A percentile compares a stretch with the other conserved stretches of the same genome.
Conservation (phyloP, 192 early-diverging fungal species). For the Coemansia interrupta region DNA sequence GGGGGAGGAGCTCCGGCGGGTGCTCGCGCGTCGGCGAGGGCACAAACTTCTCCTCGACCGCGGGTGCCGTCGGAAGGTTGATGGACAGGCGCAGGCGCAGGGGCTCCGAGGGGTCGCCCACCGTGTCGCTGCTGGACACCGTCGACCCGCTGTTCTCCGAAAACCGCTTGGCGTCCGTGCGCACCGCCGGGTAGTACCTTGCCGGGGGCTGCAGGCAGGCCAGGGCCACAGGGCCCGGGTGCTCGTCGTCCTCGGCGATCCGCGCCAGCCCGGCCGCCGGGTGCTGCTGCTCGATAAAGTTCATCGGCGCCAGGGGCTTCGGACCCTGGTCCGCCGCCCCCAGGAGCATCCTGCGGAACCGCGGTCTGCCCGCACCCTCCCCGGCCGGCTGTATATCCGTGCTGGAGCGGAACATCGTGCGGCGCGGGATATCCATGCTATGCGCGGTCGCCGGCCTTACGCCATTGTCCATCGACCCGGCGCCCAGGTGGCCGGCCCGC, state of each 20-base stretch:
- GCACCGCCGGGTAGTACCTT: background rate
- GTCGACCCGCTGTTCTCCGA: conserved; percentile 54
- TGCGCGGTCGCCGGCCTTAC: background rate
- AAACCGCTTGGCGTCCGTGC: conserved; percentile 27
- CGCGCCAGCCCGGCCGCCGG: conserved; percentile 13
- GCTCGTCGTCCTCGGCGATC: conserved; percentile 48
- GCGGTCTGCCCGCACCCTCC: conserved; percentile 19
- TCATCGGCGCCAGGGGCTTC: background rate
- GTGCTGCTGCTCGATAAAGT: conserved; percentile 1
- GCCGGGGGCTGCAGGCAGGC: background rate
- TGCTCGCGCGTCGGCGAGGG: conserved; percentile 30
- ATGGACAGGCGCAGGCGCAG: conserved; percentile 21
- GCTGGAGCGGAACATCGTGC: conserved; percentile 21
- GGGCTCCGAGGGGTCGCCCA: conserved; percentile 9
- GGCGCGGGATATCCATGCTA: background rate
- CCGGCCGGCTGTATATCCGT: conserved; percentile 35
- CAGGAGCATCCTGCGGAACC: conserved; percentile 34
- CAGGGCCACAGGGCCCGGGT: conserved; percentile 5
- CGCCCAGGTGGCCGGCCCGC: background rate
- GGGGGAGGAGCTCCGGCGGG: conserved; percentile 24
- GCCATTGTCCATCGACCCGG: no score
- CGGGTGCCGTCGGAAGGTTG: conserved; percentile 17
- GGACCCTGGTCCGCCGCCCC: conserved; percentile 6
- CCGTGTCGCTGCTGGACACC: conserved; percentile 29
- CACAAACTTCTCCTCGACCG: conserved; percentile 7